A percentile compares a stretch with the other conserved stretches of the same genome.
phyloP scores from a whole-genome alignment of 306 rosid species.

The Astragalus glycyphyllos region DNA sequence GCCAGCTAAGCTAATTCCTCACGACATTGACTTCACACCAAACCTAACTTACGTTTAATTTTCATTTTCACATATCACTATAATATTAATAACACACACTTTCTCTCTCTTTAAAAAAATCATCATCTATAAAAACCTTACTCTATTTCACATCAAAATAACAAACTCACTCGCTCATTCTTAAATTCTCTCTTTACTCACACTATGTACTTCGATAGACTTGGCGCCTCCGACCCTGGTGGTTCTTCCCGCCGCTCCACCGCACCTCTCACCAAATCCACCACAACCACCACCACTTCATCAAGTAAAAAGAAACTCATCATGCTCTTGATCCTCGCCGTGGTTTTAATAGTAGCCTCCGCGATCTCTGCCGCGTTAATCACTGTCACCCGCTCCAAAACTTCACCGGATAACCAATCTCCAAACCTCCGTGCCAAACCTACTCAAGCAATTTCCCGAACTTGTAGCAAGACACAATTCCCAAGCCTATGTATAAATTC shows the following conservation, averaged over 20 bases:
- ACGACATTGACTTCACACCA: slow-evolving; percentile 69
- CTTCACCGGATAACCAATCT: not conserved
- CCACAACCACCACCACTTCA: not conserved
- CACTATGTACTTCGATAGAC: slow-evolving; percentile 60
- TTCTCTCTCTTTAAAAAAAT: slow-evolving; percentile 9
- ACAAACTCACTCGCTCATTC: not conserved
- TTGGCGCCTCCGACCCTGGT: slow-evolving; percentile 52
- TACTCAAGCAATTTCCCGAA: slow-evolving; percentile 76
- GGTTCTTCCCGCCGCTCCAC: slow-evolving; percentile 54
- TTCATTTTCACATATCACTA: not conserved
- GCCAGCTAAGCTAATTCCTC: slow-evolving; percentile 63
- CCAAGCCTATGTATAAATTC: slow-evolving; percentile 78
- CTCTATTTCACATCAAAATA: not conserved
- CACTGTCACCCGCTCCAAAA: slow-evolving; percentile 41
- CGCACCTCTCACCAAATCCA: slow-evolving; percentile 35
- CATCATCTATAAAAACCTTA: slow-evolving; percentile 3
- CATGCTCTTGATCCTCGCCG: slow-evolving; percentile 57
- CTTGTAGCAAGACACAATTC: slow-evolving; percentile 80
- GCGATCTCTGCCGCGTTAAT: slow-evolving; percentile 64
- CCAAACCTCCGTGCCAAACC: slow-evolving; percentile 57
- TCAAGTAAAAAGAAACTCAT: slow-evolving; percentile 46
- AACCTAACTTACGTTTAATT: slow-evolving; percentile 46
- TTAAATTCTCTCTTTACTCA: not conserved
- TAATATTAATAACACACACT: not conserved
- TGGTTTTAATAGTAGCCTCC: slow-evolving; percentile 59